A percentile compares a stretch with the other conserved stretches of the same genome.
Conservation (phyloP, 129 eudicot genomes). For the Lactuca sativa region DNA sequence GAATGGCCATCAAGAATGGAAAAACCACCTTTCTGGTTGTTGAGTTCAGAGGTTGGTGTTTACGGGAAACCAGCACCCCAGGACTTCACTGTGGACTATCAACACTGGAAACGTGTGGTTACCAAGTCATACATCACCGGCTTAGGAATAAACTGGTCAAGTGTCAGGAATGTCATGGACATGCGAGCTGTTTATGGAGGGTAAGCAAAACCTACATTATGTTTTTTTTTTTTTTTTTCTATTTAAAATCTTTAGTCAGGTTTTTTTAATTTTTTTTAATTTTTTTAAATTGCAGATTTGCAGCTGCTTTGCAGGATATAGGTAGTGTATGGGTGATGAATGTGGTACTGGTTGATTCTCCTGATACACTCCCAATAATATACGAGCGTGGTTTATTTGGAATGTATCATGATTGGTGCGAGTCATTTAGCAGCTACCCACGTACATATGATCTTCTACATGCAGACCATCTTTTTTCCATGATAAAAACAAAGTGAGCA, state of each 20-base stretch:
- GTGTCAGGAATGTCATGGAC: slow-evolving; percentile 84
- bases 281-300: slow-evolving; percentile 56
- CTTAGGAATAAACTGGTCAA: slow-evolving; percentile 83
- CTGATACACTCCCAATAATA: slow-evolving; percentile 82
- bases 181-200: slow-evolving; percentile 91
- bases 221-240: not conserved
- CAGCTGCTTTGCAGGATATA: slow-evolving; percentile 72
- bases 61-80: slow-evolving; percentile 95
- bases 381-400: slow-evolving; percentile 92
- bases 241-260: too few relatives aligned
- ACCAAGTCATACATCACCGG: slow-evolving; percentile 67
- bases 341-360: slow-evolving; percentile 65
- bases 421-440: slow-evolving; percentile 89
- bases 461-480: slow-evolving; percentile 91
- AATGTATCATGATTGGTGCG: slow-evolving; percentile 92
- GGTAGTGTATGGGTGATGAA: slow-evolving; percentile 80
- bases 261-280: not conserved
- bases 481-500: slow-evolving; percentile 61
- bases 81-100: slow-evolving; percentile 77
- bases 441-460: slow-evolving; percentile 93
- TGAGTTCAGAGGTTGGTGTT: slow-evolving; percentile 76
- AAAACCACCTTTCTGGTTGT: slow-evolving; percentile 75
- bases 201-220: slow-evolving; percentile 41
- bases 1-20: slow-evolving; percentile 66
- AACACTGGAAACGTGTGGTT: slow-evolving; percentile 94